Percentiles rank a stretch among this genome's conserved stretches.
Conservation (phyloP, 371 early-diverging fungal species). For the Nematocida displodere region DNA sequence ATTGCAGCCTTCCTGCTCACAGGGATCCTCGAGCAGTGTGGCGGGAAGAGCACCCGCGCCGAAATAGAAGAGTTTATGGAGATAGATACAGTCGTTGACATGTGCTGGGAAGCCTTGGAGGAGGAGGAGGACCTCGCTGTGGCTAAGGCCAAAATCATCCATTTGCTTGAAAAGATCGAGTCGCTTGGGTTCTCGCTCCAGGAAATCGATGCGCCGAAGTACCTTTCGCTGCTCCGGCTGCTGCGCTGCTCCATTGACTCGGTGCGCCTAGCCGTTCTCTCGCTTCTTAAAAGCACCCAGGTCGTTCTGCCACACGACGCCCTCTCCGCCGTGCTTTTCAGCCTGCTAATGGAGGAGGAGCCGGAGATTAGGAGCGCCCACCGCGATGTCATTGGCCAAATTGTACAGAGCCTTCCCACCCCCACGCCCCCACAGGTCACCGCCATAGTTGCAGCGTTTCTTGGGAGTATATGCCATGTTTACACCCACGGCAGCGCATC, state of each 20-base stretch:
- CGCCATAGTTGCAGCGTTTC: background rate
- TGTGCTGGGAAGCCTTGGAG: slow-evolving; percentile 57
- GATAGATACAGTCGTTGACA: slow-evolving; percentile 20
- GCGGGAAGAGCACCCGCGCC: background rate
- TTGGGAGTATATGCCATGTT: background rate
- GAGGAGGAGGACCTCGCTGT: slow-evolving; percentile 57
- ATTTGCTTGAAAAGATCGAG: slow-evolving; percentile 44
- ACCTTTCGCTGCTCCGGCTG: slow-evolving; percentile 54
- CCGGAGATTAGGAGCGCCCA: slow-evolving; percentile 15
- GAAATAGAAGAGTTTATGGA: slow-evolving; percentile 11
- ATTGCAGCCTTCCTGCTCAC: slow-evolving; percentile 59
- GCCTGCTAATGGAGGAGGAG: slow-evolving; percentile 53
- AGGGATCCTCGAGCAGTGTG: slow-evolving; percentile 5
- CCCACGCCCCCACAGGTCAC: background rate
- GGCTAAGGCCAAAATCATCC: slow-evolving; percentile 57
- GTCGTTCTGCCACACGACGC: slow-evolving; percentile 3
- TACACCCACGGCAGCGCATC: background rate
- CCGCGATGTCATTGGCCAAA: background rate
- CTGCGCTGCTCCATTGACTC: slow-evolving; percentile 43
- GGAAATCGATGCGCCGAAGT: slow-evolving; percentile 15
- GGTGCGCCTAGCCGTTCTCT: slow-evolving; percentile 27
- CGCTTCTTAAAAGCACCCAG: background rate
- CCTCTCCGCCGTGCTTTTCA: slow-evolving; percentile 32
- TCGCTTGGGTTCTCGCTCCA: background rate
- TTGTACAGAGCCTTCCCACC: slow-evolving; percentile 30